phyloP scores from a whole-genome alignment of 169 alveolate species.

The Perkinsus olseni region DNA sequence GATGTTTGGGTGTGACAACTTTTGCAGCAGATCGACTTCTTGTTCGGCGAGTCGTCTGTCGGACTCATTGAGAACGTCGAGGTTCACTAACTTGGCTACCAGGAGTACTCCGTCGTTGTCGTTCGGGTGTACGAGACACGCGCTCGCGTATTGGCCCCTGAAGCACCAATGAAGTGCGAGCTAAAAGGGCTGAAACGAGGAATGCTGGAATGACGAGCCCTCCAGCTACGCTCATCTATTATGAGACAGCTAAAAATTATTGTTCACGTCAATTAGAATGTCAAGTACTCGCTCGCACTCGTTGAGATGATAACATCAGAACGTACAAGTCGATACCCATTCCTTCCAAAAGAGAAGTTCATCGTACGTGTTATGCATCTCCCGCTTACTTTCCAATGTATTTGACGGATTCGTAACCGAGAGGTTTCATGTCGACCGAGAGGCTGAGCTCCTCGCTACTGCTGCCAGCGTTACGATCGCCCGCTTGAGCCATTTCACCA shows the following conservation, averaged over 20 bases:
- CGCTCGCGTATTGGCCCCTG: background rate
- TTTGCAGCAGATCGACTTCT: constrained; percentile 65
- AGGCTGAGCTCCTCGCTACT: background rate
- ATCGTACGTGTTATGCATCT: too few relatives aligned
- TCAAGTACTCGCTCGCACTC: too few relatives aligned
- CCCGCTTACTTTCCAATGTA: background rate
- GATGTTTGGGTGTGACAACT: constrained; percentile 67
- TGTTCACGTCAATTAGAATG: too few relatives aligned
- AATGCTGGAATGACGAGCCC: too few relatives aligned
- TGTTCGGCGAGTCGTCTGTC: constrained; percentile 69
- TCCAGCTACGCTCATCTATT: too few relatives aligned
- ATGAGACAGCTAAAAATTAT: too few relatives aligned
- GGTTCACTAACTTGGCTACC: constrained; percentile 65
- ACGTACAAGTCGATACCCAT: too few relatives aligned
- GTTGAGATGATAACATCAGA: too few relatives aligned
- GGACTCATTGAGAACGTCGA: constrained; percentile 59
- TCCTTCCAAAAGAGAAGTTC: too few relatives aligned
- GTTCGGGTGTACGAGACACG: background rate
- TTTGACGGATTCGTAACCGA: background rate
- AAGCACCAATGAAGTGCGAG: too few relatives aligned
- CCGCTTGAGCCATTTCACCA: background rate
- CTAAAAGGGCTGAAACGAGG: too few relatives aligned
- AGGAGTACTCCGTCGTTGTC: background rate
- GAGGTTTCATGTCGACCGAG: background rate
- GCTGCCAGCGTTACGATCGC: background rate